phyloP scores from a whole-genome alignment of 2,329 filamentous ascomycete species.

The Monosporascus sp. region DNA sequence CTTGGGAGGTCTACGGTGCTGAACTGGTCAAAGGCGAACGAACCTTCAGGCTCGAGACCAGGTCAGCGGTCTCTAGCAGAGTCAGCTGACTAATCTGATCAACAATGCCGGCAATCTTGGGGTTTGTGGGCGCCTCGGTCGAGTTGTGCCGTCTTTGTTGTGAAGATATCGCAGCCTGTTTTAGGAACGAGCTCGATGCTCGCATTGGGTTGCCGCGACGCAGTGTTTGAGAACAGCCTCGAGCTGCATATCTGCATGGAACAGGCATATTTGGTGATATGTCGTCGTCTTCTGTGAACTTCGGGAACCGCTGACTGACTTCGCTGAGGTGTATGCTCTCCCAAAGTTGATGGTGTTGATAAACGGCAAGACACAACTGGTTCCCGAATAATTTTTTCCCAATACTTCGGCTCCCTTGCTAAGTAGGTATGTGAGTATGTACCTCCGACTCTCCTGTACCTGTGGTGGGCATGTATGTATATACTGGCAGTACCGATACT shows the following conservation, averaged over 20 bases:
- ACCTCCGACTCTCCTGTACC: too few species aligned
- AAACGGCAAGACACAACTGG: too few species aligned
- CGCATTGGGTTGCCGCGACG: slow-evolving; percentile 43
- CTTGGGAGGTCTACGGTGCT: slow-evolving; percentile 1
- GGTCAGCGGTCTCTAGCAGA: slow-evolving; percentile 90
- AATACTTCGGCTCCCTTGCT: too few species aligned
- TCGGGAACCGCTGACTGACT: too few species aligned
- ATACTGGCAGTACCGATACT: too few species aligned
- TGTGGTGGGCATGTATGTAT: too few species aligned
- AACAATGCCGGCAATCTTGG: slow-evolving; percentile 92
- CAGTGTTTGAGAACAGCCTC: slow-evolving; percentile 59
- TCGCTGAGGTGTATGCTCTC: too few species aligned
- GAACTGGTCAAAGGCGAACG: slow-evolving; percentile 5
- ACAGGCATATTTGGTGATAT: slow-evolving; percentile 44
- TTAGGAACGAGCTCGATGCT: slow-evolving; percentile 36
- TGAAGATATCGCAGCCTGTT: slow-evolving; percentile 40
- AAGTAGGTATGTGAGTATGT: too few species aligned
- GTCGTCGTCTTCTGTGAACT: too few species aligned
- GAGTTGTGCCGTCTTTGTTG: slow-evolving; percentile 78
- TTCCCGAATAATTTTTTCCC: too few species aligned
- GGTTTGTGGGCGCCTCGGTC: slow-evolving; percentile 70
- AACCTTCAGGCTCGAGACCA: slow-evolving; percentile 95
- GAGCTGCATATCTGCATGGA: slow-evolving; percentile 58
- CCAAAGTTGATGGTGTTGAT: too few species aligned
- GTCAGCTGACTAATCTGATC: slow-evolving; percentile 99